A percentile compares a stretch with the other conserved stretches of the same genome.
Evolutionary conservation across 1,139 yeast genomes (phyloP).

Genomic region (Zygosaccharomyces sapae): DNA sequence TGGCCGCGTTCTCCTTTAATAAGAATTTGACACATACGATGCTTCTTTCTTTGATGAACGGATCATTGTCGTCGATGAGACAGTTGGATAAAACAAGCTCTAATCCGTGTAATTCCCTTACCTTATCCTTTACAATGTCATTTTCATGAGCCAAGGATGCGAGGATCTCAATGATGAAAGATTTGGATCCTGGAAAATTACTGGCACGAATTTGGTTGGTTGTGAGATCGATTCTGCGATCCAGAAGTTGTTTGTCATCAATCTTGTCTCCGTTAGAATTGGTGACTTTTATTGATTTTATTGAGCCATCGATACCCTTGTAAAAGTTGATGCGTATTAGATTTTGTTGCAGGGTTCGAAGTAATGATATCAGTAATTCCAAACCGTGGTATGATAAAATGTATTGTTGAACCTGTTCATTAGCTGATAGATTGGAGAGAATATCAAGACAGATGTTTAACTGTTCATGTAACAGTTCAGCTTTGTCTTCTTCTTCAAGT

Average conservation of each 20-base stretch:
- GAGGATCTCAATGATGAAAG: slow-evolving; percentile 57
- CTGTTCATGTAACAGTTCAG: slow-evolving; percentile 20
- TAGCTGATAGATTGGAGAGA: slow-evolving; percentile 48
- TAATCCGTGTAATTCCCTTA: slow-evolving; percentile 64
- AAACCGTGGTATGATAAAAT: slow-evolving; percentile 50
- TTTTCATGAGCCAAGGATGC: slow-evolving; percentile 53
- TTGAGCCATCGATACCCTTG: slow-evolving; percentile 34
- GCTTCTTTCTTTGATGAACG: slow-evolving; percentile 80
- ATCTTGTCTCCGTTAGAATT: slow-evolving; percentile 33
- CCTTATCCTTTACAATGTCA: slow-evolving; percentile 57
- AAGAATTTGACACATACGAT: slow-evolving; percentile 72
- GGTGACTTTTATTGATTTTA: slow-evolving; percentile 32
- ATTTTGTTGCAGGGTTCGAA: slow-evolving; percentile 49
- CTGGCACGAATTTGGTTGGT: slow-evolving; percentile 33
- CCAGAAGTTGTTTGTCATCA: slow-evolving; percentile 16
- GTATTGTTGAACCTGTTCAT: slow-evolving; percentile 50
- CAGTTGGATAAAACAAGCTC: slow-evolving; percentile 74
- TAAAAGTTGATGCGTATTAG: slow-evolving; percentile 37
- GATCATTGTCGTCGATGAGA: slow-evolving; percentile 81
- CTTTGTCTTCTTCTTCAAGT: slow-evolving; percentile 19
- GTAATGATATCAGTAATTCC: slow-evolving; percentile 42
- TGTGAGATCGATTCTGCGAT: slow-evolving; percentile 21
- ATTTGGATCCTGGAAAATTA: slow-evolving; percentile 57
- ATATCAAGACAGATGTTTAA: slow-evolving; percentile 43
- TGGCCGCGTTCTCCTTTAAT: slow-evolving; percentile 56